phyloP scores from a whole-genome alignment of 2,329 filamentous ascomycete species.

The Diaporthe citriasiana region DNA sequence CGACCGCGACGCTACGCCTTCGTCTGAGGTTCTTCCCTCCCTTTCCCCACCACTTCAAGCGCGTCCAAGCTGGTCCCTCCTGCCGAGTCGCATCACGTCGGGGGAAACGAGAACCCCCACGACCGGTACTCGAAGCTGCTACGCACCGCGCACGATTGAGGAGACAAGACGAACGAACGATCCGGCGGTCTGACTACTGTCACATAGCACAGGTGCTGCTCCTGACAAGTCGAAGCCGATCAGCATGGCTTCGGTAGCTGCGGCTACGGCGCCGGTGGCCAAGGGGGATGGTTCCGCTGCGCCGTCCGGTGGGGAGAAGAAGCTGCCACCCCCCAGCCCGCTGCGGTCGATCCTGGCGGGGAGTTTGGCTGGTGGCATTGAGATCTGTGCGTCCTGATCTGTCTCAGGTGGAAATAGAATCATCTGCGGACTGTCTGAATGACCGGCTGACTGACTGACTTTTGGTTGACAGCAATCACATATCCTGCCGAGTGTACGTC shows the following conservation, averaged over 20 bases:
- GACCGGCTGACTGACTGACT: conserved; percentile 42
- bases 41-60: too few species aligned
- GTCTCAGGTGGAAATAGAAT: not conserved
- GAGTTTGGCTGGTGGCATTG: conserved; percentile 91
- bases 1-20: too few species aligned
- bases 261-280: conserved; percentile 21
- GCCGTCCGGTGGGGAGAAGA: conserved; percentile 44
- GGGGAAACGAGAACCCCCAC: too few species aligned
- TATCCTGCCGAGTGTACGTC: conserved; percentile 91
- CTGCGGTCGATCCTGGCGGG: conserved; percentile 93
- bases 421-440: not conserved
- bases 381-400: conserved; percentile 77
- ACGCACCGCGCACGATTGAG: too few species aligned
- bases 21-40: too few species aligned
- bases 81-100: too few species aligned
- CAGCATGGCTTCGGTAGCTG: conserved; percentile 13
- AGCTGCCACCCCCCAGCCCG: conserved; percentile 73
- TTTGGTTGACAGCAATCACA: conserved; percentile 75
- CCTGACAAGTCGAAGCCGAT: not conserved
- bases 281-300: conserved; percentile 45
- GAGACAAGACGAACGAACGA: too few species aligned
- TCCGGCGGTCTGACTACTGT: too few species aligned
- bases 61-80: too few species aligned
- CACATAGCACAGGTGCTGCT: too few species aligned
- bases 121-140: too few species aligned